These are phyloP conservation scores for Malania oleifera DNA, from an alignment of 164 flowering plant species.

Conservation along the genomic window DNA sequence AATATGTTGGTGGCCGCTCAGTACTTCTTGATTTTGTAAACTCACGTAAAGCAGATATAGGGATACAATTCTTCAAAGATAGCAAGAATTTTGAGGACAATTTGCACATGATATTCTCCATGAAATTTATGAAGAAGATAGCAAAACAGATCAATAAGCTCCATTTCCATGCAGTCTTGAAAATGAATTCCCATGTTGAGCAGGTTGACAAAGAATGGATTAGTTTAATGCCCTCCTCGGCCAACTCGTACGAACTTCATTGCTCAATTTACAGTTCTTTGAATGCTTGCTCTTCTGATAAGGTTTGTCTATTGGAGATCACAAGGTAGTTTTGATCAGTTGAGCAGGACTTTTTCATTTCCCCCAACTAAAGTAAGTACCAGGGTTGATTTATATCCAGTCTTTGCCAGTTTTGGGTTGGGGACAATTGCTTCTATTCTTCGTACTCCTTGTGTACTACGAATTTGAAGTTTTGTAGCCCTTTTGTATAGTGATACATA, in stretches of 20 bases:
- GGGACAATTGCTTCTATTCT: too few relatives aligned
- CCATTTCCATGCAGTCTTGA: slow-evolving; percentile 35
- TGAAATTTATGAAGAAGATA: slow-evolving; percentile 46
- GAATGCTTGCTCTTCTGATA: slow-evolving; percentile 36
- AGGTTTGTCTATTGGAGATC: slow-evolving; percentile 53
- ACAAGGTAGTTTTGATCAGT: slow-evolving; percentile 18
- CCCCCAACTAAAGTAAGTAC: background rate
- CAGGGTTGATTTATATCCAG: too few relatives aligned
- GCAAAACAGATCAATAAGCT: slow-evolving; percentile 37
- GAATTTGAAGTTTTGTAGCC: too few relatives aligned
- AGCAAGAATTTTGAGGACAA: slow-evolving; percentile 25
- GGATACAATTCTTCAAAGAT: slow-evolving; percentile 35
- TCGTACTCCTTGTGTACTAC: too few relatives aligned
- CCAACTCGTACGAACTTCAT: slow-evolving; percentile 66
- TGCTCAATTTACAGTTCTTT: slow-evolving; percentile 56
- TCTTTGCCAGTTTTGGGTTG: too few relatives aligned
- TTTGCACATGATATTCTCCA: slow-evolving; percentile 51
- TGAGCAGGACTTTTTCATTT: background rate
- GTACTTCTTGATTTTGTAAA: slow-evolving; percentile 47
- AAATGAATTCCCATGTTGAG: slow-evolving; percentile 40
- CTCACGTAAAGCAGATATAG: slow-evolving; percentile 50
- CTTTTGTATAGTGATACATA: too few relatives aligned
- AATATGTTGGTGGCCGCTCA: slow-evolving; percentile 20
- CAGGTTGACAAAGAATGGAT: slow-evolving; percentile 69
- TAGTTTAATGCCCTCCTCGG: slow-evolving; percentile 43